Base-by-base conservation (phyloP, 2,329 filamentous ascomycete species). In the Colletotrichum cuscutae region DNA sequence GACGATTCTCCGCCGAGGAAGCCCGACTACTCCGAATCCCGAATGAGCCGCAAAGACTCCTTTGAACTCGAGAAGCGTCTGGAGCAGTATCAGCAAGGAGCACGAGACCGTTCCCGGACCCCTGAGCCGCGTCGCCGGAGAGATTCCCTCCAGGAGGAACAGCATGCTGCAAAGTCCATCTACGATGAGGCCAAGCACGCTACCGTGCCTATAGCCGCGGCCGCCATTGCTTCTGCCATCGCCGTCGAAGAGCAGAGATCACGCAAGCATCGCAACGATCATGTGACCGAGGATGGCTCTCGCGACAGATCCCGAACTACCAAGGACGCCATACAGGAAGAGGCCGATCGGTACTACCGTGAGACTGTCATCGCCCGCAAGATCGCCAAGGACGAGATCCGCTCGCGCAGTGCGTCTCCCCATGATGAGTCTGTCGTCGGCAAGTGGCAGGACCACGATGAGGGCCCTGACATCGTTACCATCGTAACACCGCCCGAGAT, bases 291-390 rank as follows among this genome's bases (percentile, higher is more conserved):
- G 26, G 78, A 80, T 56, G 78, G 77, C 49, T 83, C 82, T n/a
- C 78, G 76, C n/a, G 80, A 81, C 54, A 77, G 78, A 52, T 75
- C 76, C n/a, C 75, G 70, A 70, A 76, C 77, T 69, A 75, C 75
- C 52, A 82, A 79, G 64, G 88, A 90, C 71, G 75, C 79, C 13
- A 83, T 91, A 24, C 88, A 89, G 78, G 88, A 89, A 75, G 86
- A 89, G 73, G 90, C 89, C 35, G 84, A 92, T 77, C 83, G 84
- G 68, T 85, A 86, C 71, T 92, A 91, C 75, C 89, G 89, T 68
- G 86, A 90, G 78, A 84, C 84, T 49, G 83, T 83, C 28, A 83
- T 88, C 68, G 89, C 88, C 8, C 86, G 87, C 13, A 88, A 87
- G 77, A 86, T 88, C 65, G 86, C 84, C 56, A 84, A 86, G 68